phyloP scores from a whole-genome alignment of 768 basidiomycete species.

The Kwoniella dendrophila region DNA sequence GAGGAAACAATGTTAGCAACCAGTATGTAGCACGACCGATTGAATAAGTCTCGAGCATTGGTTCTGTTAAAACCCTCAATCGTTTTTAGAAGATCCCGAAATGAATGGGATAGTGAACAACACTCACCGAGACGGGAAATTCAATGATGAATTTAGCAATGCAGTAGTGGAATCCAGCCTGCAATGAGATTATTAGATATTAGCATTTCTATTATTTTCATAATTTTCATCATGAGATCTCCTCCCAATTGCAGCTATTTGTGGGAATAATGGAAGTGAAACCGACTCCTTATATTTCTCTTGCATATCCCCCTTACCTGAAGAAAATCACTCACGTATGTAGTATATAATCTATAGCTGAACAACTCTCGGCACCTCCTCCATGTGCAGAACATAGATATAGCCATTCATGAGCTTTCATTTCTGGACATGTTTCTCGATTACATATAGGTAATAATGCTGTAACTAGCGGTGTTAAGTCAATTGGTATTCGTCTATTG shows the following conservation, averaged over 20 bases:
- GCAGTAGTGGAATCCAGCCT: slow-evolving; percentile 92
- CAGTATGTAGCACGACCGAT: background rate
- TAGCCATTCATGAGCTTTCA: slow-evolving; percentile 99
- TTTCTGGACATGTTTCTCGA: slow-evolving; percentile 83
- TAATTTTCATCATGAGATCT: no score
- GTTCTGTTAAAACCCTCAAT: no score
- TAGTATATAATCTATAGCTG: slow-evolving; percentile 83
- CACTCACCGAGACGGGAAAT: slow-evolving; percentile 83
- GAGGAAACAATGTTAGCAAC: slow-evolving; percentile 21
- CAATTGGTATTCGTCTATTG: slow-evolving; percentile 54
- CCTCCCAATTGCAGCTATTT: no score
- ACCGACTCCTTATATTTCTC: background rate
- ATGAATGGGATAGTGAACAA: slow-evolving; percentile 20
- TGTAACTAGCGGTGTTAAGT: slow-evolving; percentile 52
- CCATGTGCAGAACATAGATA: slow-evolving; percentile 93
- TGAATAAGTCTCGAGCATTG: no score
- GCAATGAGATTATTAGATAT: slow-evolving; percentile 46
- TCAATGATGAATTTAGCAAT: slow-evolving; percentile 81
- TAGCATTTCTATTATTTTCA: background rate
- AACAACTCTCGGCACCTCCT: slow-evolving; percentile 68
- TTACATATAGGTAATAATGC: slow-evolving; percentile 63
- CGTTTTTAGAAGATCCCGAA: background rate
- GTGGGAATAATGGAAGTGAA: no score
- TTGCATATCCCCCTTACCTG: background rate
- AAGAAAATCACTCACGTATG: slow-evolving; percentile 50